These are phyloP conservation scores for Fragilariopsis cylindrus DNA, from an alignment of 108 stramenopile species.

Conservation along the genomic window DNA sequence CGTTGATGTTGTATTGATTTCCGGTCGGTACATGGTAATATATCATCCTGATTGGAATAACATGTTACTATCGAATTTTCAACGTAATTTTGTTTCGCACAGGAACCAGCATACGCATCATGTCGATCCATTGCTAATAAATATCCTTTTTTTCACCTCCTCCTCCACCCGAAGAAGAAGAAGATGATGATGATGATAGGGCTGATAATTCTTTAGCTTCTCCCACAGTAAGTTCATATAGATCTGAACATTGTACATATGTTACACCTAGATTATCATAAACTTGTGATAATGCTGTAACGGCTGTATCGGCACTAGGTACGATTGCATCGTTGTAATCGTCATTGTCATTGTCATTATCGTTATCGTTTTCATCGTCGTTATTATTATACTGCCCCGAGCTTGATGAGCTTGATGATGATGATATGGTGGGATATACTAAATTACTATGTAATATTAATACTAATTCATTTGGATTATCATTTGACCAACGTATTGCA, in stretches of 20 bases:
- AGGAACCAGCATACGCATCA: conserved; percentile 61
- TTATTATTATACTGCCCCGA: conserved; percentile 13
- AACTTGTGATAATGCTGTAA: conserved; percentile 45
- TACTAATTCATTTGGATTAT: conserved; percentile 69
- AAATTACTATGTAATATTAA: conserved; percentile 61
- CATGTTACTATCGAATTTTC: conserved; percentile 60
- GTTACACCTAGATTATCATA: conserved; percentile 51
- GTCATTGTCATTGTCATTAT: not conserved
- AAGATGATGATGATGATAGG: not conserved
- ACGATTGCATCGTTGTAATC: not conserved
- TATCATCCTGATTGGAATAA: conserved; percentile 38
- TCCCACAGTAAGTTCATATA: conserved; percentile 56
- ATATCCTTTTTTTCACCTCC: conserved; percentile 47
- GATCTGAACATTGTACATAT: conserved; percentile 52
- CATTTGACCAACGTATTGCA: conserved; percentile 56
- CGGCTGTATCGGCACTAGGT: conserved; percentile 24
- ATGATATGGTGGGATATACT: conserved; percentile 37
- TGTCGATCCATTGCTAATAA: conserved; percentile 74
- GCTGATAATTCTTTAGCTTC: conserved; percentile 53
- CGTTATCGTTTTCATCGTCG: conserved; percentile 3
- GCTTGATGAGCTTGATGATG: conserved; percentile 5
- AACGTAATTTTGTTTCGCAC: conserved; percentile 67
- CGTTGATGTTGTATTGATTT: conserved; percentile 19
- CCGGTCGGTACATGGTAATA: conserved; percentile 35
- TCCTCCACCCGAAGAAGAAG: conserved; percentile 4